Base-by-base conservation (phyloP, 202 grass and related monocot genomes). In the Cymbopogon flexuosus region DNA sequence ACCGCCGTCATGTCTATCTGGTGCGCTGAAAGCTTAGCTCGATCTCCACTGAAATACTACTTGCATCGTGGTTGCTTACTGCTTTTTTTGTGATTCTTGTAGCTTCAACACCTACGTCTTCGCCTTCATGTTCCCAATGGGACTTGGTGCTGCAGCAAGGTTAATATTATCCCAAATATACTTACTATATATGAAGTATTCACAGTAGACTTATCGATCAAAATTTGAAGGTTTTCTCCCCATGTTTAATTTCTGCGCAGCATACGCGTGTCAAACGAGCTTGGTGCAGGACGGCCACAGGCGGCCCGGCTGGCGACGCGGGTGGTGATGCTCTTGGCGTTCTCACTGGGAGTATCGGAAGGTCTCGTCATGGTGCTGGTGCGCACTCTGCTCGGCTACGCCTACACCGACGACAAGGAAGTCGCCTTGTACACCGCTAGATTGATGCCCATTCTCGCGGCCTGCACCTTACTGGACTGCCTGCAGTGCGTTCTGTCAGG, bases 401-500 rank as follows among this genome's bases (percentile, higher is more conserved):
- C 79, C 21, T 93, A 81, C 39, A 88, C 82, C 61, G 88, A 84
- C 34, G 85, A 88, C 63, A 39, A 75, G 39, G 79, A 93, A 62
- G 88, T 93, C 1, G 75, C 72, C n/a, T 51, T 60, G 67, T 90
- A 93, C 84, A 72, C 80, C 1, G 82, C 79, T 0, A 74, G 51
- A 4, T 60, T 93, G 65, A 68, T 86, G 46, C 91, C 88, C 1
- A 65, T 93, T 24, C 62, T 93, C 41, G 82, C 82, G 16, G 19
- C 66, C 4, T 73, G 82, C 59, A 85, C 69, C 18, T 6, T 93
- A 9, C 46, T 93, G 0, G 91, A 93, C 79, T 58, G 75, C 18
- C 57, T 90, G 8, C 87, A 93, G 41, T 75, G 79, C 62, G 88
- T 86, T 15, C 75, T 93, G 30, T 88, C 87, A 90, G 91, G 91